These are phyloP conservation scores for Alternaria triticimaculans DNA, from an alignment of 2,329 filamentous ascomycete genomes.

Conservation along the genomic window DNA sequence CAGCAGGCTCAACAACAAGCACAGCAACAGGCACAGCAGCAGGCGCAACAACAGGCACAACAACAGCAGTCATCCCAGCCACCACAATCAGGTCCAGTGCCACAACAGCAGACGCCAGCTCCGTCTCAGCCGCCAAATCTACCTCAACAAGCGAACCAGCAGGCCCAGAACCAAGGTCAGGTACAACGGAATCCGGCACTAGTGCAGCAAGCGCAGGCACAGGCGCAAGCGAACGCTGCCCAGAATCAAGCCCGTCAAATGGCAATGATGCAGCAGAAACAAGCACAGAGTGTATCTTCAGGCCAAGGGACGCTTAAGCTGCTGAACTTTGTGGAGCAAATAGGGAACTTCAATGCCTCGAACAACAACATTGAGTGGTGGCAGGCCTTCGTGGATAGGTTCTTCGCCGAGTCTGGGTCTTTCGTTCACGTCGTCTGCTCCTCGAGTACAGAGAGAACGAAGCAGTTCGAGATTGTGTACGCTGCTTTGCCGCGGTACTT, in stretches of 20 bases:
- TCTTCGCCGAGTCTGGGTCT: conserved; percentile 79
- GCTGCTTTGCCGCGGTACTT: conserved; percentile 88
- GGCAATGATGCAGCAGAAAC: conserved; percentile 41
- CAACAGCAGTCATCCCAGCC: conserved; percentile 35
- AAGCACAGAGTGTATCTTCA: conserved; percentile 26
- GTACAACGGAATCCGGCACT: conserved; percentile 44
- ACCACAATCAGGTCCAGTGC: conserved; percentile 50
- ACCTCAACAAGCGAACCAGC: conserved; percentile 42
- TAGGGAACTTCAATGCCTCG: conserved; percentile 54
- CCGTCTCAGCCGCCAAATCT: conserved; percentile 44
- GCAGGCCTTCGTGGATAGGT: conserved; percentile 78
- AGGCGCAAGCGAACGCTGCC: conserved; percentile 28
- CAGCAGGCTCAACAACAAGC: conserved; percentile 44
- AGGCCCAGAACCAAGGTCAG: conserved; percentile 43
- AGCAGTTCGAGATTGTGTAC: conserved; percentile 85
- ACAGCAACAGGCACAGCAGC: conserved; percentile 35
- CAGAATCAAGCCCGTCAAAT: conserved; percentile 32
- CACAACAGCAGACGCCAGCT: conserved; percentile 53
- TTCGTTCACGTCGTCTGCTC: conserved; percentile 73
- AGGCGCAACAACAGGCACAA: conserved; percentile 34
- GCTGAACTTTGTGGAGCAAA: conserved; percentile 62
- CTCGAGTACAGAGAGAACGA: conserved; percentile 65
- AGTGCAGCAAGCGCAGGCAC: conserved; percentile 39
- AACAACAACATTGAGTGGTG: conserved; percentile 75
- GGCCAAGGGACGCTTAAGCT: conserved; percentile 59